Conservation (phyloP, 441 rosid genomes). For the Corymbia calophylla region DNA sequence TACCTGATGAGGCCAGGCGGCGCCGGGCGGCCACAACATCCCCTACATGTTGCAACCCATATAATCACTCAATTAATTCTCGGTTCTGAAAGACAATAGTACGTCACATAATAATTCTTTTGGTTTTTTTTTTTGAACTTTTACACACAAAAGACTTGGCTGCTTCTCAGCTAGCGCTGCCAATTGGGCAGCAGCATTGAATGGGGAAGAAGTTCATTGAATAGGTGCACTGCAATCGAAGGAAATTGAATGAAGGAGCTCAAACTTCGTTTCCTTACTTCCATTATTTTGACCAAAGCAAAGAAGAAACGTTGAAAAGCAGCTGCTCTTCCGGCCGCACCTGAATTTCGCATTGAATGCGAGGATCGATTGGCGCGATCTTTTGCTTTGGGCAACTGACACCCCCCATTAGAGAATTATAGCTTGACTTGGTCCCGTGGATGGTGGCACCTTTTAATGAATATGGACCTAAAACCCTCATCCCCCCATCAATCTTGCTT, state of each 20-base stretch:
- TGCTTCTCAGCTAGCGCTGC: background rate
- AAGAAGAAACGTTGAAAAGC: background rate
- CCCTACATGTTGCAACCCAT: background rate
- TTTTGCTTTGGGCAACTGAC: background rate
- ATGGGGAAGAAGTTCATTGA: background rate
- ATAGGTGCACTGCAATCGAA: background rate
- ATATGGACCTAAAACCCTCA: background rate
- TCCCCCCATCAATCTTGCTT: background rate
- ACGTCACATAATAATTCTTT: background rate
- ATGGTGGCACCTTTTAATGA: background rate
- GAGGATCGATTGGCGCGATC: background rate
- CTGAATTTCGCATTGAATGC: background rate
- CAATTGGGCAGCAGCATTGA: background rate
- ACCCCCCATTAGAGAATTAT: background rate
- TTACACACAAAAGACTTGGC: background rate
- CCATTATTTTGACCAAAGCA: background rate
- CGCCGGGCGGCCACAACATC: background rate
- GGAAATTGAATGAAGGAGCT: background rate
- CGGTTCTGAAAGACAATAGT: background rate
- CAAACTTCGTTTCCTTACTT: background rate
- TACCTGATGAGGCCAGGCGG: no score
- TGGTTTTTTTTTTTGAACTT: background rate
- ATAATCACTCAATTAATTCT: background rate
- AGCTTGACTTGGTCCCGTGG: background rate
- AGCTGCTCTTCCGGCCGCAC: background rate